A percentile compares a stretch with the other conserved stretches of the same genome.
Evolutionary conservation across 805 yeast genomes (phyloP).

Genomic region (Cyberlindnera amylophila): DNA sequence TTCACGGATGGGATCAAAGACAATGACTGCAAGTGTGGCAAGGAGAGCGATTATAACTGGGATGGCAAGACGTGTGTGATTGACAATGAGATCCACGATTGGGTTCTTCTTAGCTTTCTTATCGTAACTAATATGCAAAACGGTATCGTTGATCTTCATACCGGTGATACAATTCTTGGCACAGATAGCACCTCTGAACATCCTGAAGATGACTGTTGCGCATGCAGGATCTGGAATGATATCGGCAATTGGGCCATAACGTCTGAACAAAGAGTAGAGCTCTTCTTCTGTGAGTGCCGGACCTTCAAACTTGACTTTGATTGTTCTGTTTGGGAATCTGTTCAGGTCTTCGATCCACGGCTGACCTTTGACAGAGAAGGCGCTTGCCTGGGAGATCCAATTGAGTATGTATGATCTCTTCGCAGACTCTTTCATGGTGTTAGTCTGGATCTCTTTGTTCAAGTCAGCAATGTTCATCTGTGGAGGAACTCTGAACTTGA

Average conservation of each 20-base stretch:
- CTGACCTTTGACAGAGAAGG: conserved; percentile 76
- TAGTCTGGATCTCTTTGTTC: conserved; percentile 46
- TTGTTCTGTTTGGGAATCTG: conserved; percentile 60
- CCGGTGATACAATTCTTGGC: conserved; percentile 94
- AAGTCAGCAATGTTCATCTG: conserved; percentile 47
- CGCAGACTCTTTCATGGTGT: conserved; percentile 38
- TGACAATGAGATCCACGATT: conserved; percentile 53
- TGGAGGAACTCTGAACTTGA: conserved; percentile 62
- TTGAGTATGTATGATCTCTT: conserved; percentile 31
- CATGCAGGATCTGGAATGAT: conserved; percentile 52
- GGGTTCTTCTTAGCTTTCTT: conserved; percentile 50
- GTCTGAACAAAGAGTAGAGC: conserved; percentile 72
- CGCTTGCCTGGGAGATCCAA: conserved; percentile 47
- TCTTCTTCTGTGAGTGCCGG: conserved; percentile 74
- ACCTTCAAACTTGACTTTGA: conserved; percentile 75
- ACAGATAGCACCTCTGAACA: conserved; percentile 65
- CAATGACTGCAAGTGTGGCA: conserved; percentile 76
- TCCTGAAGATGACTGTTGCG: conserved; percentile 52
- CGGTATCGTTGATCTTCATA: conserved; percentile 55
- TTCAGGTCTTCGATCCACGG: conserved; percentile 97
- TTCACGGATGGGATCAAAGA: conserved; percentile 91
- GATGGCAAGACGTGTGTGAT: conserved; percentile 78
- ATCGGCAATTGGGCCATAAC: conserved; percentile 82
- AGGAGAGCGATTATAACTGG: conserved; percentile 76
- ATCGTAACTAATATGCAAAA: conserved; percentile 71